These are phyloP conservation scores for Sphagnurus paluster DNA, from an alignment of 1,284 basidiomycete genomes.

Conservation along the genomic window DNA sequence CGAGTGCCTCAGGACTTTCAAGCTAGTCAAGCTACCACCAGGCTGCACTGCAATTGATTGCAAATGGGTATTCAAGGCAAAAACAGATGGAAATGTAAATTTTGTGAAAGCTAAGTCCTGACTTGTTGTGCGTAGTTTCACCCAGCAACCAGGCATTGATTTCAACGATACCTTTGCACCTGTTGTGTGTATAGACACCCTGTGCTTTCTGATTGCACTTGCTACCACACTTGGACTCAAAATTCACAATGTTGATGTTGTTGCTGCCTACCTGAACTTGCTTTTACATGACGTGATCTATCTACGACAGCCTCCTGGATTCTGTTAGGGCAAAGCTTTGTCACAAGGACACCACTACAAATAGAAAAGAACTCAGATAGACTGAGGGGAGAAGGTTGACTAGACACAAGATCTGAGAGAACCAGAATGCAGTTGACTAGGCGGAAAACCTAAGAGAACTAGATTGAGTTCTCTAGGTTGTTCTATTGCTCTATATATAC, in stretches of 20 bases:
- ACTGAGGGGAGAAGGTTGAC: too few species aligned
- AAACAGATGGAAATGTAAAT: slow-evolving; percentile 7
- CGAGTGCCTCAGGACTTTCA: slow-evolving; percentile 4
- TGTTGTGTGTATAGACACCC: slow-evolving; percentile 30
- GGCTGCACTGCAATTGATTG: background rate
- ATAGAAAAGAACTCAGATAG: too few species aligned
- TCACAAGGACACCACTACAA: too few species aligned
- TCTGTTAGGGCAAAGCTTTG: slow-evolving; percentile 25
- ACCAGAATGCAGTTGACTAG: too few species aligned
- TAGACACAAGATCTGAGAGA: too few species aligned
- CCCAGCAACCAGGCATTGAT: slow-evolving; percentile 25
- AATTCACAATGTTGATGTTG: slow-evolving; percentile 33
- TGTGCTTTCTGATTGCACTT: slow-evolving; percentile 31
- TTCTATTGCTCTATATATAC: too few species aligned
- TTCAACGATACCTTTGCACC: slow-evolving; percentile 41
- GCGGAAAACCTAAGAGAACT: too few species aligned
- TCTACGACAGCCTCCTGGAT: slow-evolving; percentile 31
- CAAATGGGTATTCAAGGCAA: slow-evolving; percentile 9
- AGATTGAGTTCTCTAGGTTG: too few species aligned
- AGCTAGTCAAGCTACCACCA: background rate
- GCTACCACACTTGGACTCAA: slow-evolving; percentile 26
- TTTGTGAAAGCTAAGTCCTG: slow-evolving; percentile 14
- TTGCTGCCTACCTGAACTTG: slow-evolving; percentile 32
- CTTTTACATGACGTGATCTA: slow-evolving; percentile 31
- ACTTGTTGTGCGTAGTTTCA: slow-evolving; percentile 23